phyloP scores from a whole-genome alignment of 2,329 filamentous ascomycete species.

The Talaromyces sp. region DNA sequence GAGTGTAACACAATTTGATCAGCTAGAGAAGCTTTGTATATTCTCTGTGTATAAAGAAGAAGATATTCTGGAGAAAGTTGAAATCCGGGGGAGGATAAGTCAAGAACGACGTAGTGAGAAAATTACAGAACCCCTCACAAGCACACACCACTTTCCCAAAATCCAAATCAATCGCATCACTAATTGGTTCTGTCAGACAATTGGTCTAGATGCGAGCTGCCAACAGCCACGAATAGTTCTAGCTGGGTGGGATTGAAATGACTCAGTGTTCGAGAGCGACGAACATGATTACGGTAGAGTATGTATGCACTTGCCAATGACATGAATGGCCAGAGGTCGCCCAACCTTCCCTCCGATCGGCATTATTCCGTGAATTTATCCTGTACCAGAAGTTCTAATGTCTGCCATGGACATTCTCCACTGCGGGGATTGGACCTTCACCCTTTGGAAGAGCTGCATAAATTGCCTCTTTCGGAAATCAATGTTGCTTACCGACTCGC shows the following conservation, averaged over 20 bases:
- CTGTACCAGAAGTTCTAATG: too few relatives aligned
- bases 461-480: conserved; percentile 6
- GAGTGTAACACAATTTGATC: background rate
- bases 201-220: background rate
- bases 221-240: background rate
- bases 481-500: background rate
- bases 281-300: background rate
- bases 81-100: background rate
- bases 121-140: conserved; percentile 3
- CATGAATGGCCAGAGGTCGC: background rate
- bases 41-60: background rate
- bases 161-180: conserved; percentile 3
- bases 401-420: background rate
- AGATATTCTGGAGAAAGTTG: background rate
- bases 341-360: conserved; percentile 14
- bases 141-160: background rate
- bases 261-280: background rate
- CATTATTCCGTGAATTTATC: conserved; percentile 2
- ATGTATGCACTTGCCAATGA: background rate
- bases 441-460: background rate
- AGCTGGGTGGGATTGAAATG: background rate
- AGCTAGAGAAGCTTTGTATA: background rate
- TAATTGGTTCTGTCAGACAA: background rate
- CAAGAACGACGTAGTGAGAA: background rate
- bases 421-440: conserved; percentile 5